Conservation (phyloP, 1,284 basidiomycete genomes). For the Rugiboletus extremiorientalis region DNA sequence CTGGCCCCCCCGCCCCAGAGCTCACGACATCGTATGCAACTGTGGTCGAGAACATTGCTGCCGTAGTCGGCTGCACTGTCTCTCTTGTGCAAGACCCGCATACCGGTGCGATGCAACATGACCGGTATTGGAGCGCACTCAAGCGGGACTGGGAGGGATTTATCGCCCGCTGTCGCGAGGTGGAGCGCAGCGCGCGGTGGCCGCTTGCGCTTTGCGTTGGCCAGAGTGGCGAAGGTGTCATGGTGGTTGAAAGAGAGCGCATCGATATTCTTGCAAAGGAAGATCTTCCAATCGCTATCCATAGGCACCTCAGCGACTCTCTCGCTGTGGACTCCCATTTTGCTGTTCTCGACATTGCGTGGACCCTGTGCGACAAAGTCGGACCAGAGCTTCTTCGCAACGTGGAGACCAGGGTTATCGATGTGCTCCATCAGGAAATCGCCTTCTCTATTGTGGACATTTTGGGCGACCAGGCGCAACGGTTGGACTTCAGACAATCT, state of each 20-base stretch:
- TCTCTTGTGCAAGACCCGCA: slow-evolving; percentile 69
- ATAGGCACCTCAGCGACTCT: slow-evolving; percentile 45
- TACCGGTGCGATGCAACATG: slow-evolving; percentile 77
- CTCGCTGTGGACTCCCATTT: slow-evolving; percentile 50
- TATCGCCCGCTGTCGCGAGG: slow-evolving; percentile 82
- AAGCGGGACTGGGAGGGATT: slow-evolving; percentile 94
- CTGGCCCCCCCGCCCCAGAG: slow-evolving; percentile 51
- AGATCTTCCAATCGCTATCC: slow-evolving; percentile 64
- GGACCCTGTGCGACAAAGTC: slow-evolving; percentile 57
- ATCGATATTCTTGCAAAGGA: slow-evolving; percentile 61
- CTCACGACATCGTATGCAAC: slow-evolving; percentile 62
- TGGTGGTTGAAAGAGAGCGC: slow-evolving; percentile 80
- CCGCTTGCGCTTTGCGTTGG: slow-evolving; percentile 68
- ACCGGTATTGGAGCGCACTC: slow-evolving; percentile 78
- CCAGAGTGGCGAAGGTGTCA: slow-evolving; percentile 47
- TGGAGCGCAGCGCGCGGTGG: slow-evolving; percentile 84
- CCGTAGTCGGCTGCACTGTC: slow-evolving; percentile 86
- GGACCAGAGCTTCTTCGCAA: slow-evolving; percentile 54
- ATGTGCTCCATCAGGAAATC: slow-evolving; percentile 70
- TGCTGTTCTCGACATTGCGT: slow-evolving; percentile 55
- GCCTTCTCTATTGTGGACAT: slow-evolving; percentile 74
- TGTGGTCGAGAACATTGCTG: slow-evolving; percentile 74
- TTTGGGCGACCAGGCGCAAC: slow-evolving; percentile 60
- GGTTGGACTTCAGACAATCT: slow-evolving; percentile 49
- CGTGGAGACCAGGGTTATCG: slow-evolving; percentile 58